phyloP scores from a whole-genome alignment of 371 early-diverging fungal genomes.

The Mucor saturninus region DNA sequence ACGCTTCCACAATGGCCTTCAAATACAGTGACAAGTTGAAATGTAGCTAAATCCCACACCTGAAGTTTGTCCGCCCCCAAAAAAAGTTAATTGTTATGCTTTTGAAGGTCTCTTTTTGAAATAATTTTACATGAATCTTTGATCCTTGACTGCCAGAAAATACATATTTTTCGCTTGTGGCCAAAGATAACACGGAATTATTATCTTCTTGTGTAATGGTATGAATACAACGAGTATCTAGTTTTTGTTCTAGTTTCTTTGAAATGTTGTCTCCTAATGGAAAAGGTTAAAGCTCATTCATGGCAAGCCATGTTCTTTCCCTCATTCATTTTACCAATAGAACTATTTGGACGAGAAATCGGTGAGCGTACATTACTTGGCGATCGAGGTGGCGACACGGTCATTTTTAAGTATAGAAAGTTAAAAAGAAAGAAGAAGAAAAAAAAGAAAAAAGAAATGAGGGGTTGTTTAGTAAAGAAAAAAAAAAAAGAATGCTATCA shows the following conservation, averaged over 20 bases:
- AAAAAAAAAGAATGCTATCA: neutral
- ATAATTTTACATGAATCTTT: slow-evolving; percentile 54
- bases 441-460: neutral
- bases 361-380: neutral
- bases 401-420: neutral
- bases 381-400: neutral
- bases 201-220: slow-evolving; percentile 68
- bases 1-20: slow-evolving; percentile 74
- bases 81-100: no score
- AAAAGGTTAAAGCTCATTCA: neutral
- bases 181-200: slow-evolving; percentile 71
- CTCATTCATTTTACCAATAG: neutral
- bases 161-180: slow-evolving; percentile 59
- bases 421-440: neutral
- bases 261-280: slow-evolving; percentile 2
- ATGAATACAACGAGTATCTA: slow-evolving; percentile 52
- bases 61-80: slow-evolving; percentile 10
- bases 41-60: slow-evolving; percentile 76
- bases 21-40: slow-evolving; percentile 59
- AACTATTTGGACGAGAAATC: neutral
- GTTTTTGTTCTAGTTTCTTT: neutral
- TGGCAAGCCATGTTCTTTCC: neutral
- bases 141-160: slow-evolving; percentile 79
- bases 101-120: no score
- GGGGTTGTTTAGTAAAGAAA: neutral